Evolutionary conservation across 2,329 filamentous ascomycete genomes (phyloP).

Genomic region (Pestalotiopsis sp.): DNA sequence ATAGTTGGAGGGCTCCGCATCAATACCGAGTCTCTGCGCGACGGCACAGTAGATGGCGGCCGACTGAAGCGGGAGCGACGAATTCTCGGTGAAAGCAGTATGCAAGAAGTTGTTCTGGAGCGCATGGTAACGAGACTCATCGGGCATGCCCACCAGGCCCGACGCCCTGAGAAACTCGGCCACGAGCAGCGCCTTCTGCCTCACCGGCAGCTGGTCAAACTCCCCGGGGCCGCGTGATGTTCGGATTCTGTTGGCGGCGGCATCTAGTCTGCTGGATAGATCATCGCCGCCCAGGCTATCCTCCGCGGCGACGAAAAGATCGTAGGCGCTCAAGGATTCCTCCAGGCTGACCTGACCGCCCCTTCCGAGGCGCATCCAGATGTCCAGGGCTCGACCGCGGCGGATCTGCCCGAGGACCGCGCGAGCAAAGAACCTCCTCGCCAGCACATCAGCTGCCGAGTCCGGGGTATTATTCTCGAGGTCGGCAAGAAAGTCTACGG

Average conservation of each 20-base stretch:
- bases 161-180: conserved; percentile 54
- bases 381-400: conserved; percentile 58
- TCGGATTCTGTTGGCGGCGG: conserved; percentile 27
- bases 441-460: conserved; percentile 60
- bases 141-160: conserved; percentile 49
- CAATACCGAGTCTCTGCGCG: conserved; percentile 57
- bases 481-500: conserved; percentile 59
- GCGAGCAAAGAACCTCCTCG: conserved; percentile 60
- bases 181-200: conserved; percentile 54
- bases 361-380: conserved; percentile 56
- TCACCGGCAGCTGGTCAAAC: conserved; percentile 45
- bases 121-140: conserved; percentile 55
- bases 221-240: conserved; percentile 48
- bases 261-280: conserved; percentile 11
- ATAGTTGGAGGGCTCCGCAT: conserved; percentile 66
- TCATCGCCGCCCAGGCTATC: conserved; percentile 39
- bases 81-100: conserved; percentile 49
- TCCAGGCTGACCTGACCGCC: conserved; percentile 55
- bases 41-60: conserved; percentile 69
- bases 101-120: conserved; percentile 67
- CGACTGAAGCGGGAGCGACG: conserved; percentile 65
- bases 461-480: conserved; percentile 46
- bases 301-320: conserved; percentile 62
- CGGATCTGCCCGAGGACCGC: conserved; percentile 61
- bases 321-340: conserved; percentile 61